phyloP scores from a whole-genome alignment of 2,329 filamentous ascomycete genomes.

The Pseudogymnoascus sp. region DNA sequence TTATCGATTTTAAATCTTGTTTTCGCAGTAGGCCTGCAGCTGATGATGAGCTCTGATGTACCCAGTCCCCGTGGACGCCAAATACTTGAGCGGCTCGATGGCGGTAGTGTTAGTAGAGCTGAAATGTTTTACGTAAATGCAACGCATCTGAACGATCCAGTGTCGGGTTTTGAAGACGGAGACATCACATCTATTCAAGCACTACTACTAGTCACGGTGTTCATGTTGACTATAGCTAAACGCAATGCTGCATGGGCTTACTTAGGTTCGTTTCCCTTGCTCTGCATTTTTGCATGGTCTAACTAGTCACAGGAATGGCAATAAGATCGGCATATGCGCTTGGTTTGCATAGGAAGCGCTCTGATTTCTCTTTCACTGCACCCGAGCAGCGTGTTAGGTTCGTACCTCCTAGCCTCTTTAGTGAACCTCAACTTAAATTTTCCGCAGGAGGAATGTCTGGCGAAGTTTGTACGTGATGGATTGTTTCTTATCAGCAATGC shows the following conservation, averaged over 20 bases:
- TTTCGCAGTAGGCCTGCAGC: constrained; percentile 15
- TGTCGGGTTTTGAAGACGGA: constrained; percentile 44
- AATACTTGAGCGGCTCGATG: no score
- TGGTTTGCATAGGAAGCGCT: constrained; percentile 54
- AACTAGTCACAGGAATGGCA: constrained; percentile 45
- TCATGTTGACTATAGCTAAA: constrained; percentile 53
- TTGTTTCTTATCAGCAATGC: constrained; percentile 51
- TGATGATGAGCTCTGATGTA: constrained; percentile 7
- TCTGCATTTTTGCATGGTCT: neutral
- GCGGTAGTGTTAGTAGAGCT: neutral
- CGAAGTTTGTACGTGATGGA: constrained; percentile 58
- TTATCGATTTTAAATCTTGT: constrained; percentile 15
- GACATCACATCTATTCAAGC: constrained; percentile 60
- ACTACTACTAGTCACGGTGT: constrained; percentile 54
- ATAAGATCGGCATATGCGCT: constrained; percentile 54
- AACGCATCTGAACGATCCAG: constrained; percentile 13
- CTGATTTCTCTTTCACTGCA: constrained; percentile 43
- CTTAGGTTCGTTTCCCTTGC: constrained; percentile 37
- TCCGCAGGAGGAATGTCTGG: constrained; percentile 43
- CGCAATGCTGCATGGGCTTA: constrained; percentile 56
- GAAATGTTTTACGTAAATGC: constrained; percentile 15
- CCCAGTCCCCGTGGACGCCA: no score
- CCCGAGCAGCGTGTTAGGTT: constrained; percentile 33
- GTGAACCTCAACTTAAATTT: no score
- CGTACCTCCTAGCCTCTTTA: neutral